phyloP scores from a whole-genome alignment of 2,329 filamentous ascomycete genomes.

The Scytalidium sp. region DNA sequence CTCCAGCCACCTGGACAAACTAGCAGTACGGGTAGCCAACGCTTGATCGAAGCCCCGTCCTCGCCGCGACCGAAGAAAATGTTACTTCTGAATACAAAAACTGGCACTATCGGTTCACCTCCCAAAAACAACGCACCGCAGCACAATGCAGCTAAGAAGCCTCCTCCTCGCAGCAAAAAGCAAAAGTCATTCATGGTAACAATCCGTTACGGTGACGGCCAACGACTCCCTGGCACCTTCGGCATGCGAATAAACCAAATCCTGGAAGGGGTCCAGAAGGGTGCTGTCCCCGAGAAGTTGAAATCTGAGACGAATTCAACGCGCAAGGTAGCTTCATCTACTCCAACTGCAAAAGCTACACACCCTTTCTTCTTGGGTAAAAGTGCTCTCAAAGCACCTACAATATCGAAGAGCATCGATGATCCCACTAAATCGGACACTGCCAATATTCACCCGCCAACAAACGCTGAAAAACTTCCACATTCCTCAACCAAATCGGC shows the following conservation, averaged over 20 bases:
- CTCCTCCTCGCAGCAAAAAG: conserved; percentile 33
- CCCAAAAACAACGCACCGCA: conserved; percentile 44
- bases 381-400: conserved; percentile 24
- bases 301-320: conserved; percentile 18
- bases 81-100: conserved; percentile 55
- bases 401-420: background rate
- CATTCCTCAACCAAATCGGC: conserved; percentile 20
- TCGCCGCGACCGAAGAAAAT: conserved; percentile 41
- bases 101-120: conserved; percentile 60
- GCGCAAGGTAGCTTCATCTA: conserved; percentile 16
- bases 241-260: conserved; percentile 64
- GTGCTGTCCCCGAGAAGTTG: background rate
- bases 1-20: background rate
- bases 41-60: background rate
- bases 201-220: conserved; percentile 57
- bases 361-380: conserved; percentile 72
- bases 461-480: conserved; percentile 16
- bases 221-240: conserved; percentile 41
- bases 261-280: conserved; percentile 30
- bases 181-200: conserved; percentile 43
- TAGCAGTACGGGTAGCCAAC: background rate
- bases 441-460: background rate
- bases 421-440: background rate
- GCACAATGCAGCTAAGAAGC: conserved; percentile 11
- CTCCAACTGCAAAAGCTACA: conserved; percentile 39